Evolutionary conservation across 805 yeast species (phyloP).

Genomic region (Saccharomyces mikatae): DNA sequence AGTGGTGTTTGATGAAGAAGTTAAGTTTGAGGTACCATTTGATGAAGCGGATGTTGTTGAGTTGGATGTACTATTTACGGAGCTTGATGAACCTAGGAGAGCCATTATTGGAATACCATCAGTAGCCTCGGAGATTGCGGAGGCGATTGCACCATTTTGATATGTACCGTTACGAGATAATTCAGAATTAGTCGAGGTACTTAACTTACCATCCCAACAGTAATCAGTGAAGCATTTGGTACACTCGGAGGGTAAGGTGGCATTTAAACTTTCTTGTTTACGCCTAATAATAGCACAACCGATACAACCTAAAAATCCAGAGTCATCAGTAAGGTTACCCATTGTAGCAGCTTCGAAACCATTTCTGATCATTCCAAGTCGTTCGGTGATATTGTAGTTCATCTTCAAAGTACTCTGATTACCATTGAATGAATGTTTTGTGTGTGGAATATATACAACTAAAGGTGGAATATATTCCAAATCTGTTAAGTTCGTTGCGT

Average conservation of each 20-base stretch:
- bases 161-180: constrained; percentile 6
- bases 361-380: constrained; percentile 53
- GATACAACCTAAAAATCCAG: constrained; percentile 63
- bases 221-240: constrained; percentile 58
- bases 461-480: constrained; percentile 58
- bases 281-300: constrained; percentile 80
- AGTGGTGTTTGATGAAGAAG: background rate
- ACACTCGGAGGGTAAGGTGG: constrained; percentile 60
- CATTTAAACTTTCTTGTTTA: constrained; percentile 59
- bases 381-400: constrained; percentile 50
- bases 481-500: constrained; percentile 51
- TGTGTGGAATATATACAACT: constrained; percentile 66
- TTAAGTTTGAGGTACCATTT: background rate
- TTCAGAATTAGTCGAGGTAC: constrained; percentile 26
- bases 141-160: constrained; percentile 5
- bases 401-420: constrained; percentile 67
- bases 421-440: constrained; percentile 54
- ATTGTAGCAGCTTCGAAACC: constrained; percentile 70
- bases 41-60: constrained; percentile 6
- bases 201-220: constrained; percentile 63
- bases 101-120: constrained; percentile 7
- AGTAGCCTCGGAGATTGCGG: background rate
- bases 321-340: constrained; percentile 57
- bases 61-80: background rate
- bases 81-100: constrained; percentile 6